These are phyloP conservation scores for Fusarium fujikuroi DNA, from an alignment of 2,329 filamentous ascomycete species.

Conservation along the genomic window DNA sequence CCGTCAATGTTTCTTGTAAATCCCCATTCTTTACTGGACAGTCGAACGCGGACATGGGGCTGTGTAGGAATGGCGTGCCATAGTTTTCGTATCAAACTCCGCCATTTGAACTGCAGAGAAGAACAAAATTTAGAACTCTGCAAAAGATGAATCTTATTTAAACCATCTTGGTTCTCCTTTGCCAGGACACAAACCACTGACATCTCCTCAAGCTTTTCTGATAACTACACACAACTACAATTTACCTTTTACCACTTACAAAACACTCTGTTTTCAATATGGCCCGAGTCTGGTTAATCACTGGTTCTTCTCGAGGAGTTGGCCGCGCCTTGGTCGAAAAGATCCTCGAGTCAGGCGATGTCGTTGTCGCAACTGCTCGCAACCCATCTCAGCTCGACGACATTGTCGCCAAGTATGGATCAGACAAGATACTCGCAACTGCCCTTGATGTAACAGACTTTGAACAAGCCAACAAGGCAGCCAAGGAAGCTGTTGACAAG, in stretches of 20 bases:
- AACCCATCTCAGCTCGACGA: conserved; percentile 48
- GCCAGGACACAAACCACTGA: neutral
- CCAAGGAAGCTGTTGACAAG: conserved; percentile 51
- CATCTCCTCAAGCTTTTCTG: neutral
- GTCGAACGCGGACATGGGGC: neutral
- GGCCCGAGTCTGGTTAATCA: conserved; percentile 57
- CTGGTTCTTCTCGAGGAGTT: conserved; percentile 60
- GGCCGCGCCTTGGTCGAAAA: conserved; percentile 54
- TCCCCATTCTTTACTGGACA: neutral
- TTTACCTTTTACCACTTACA: neutral
- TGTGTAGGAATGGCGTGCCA: neutral
- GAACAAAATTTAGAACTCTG: neutral
- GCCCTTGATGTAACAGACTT: conserved; percentile 60
- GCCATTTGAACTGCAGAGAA: rapidly evolving
- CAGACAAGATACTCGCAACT: conserved; percentile 57
- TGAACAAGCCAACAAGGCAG: conserved; percentile 56
- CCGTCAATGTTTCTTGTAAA: neutral
- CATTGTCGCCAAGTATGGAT: conserved; percentile 51
- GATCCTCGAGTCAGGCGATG: conserved; percentile 53
- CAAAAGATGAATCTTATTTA: neutral
- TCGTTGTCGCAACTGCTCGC: conserved; percentile 59
- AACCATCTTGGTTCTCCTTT: rapidly evolving
- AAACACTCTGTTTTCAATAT: conserved; percentile 11
- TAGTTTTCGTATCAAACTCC: neutral
- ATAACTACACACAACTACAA: neutral